A percentile compares a stretch with the other conserved stretches of the same genome.
These are phyloP conservation scores for Acacia acuminata DNA, from an alignment of 306 rosid genomes.

Conservation along the genomic window DNA sequence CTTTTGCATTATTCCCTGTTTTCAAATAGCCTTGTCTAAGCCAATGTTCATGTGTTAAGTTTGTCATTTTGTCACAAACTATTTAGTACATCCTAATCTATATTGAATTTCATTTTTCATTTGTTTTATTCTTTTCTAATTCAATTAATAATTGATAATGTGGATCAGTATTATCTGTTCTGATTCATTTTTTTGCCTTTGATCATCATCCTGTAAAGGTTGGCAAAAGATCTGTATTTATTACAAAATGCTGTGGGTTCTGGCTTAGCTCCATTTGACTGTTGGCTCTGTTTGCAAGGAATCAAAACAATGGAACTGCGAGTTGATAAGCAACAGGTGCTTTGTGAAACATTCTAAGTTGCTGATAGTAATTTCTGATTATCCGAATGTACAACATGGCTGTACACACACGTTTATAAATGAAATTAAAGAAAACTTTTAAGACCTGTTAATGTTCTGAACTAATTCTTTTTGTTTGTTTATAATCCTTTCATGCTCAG, in stretches of 20 bases:
- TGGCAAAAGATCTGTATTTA: conserved; percentile 82
- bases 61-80: conserved; percentile 8
- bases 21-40: conserved; percentile 11
- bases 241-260: conserved; percentile 92
- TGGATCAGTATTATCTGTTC: conserved; percentile 1
- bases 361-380: conserved; percentile 26
- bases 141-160: background rate
- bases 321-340: conserved; percentile 93
- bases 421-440: background rate
- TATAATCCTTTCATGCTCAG: background rate
- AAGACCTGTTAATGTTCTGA: background rate
- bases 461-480: background rate
- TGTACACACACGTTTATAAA: background rate
- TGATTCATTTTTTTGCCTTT: conserved; percentile 11
- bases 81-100: background rate
- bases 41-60: conserved; percentile 4
- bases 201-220: conserved; percentile 45
- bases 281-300: conserved; percentile 87
- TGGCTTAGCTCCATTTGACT: conserved; percentile 92
- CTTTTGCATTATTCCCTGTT: background rate
- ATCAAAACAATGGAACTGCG: conserved; percentile 91
- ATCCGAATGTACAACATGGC: background rate
- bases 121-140: conserved; percentile 3
- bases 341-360: conserved; percentile 28
- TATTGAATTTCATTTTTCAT: background rate